phyloP scores from a whole-genome alignment of 768 basidiomycete genomes.

The Neoboletus brunneissimus region DNA sequence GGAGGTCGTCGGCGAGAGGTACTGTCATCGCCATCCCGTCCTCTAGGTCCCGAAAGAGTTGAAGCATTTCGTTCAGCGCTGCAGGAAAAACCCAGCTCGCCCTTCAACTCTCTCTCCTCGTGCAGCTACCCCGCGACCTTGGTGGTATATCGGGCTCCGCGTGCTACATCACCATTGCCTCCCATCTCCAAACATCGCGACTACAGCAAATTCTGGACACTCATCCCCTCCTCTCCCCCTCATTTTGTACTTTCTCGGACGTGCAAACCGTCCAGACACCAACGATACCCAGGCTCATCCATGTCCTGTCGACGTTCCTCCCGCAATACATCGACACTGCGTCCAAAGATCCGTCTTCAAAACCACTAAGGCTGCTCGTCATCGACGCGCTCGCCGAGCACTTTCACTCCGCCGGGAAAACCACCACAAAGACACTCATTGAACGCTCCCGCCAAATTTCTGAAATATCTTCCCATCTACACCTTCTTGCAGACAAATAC shows the following conservation, averaged over 20 bases:
- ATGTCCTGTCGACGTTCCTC: constrained; percentile 53
- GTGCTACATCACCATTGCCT: constrained; percentile 76
- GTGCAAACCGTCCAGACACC: constrained; percentile 62
- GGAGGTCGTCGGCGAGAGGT: constrained; percentile 92
- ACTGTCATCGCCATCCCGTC: constrained; percentile 4
- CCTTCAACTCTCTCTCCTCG: constrained; percentile 75
- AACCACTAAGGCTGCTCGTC: constrained; percentile 74
- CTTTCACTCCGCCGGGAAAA: constrained; percentile 64
- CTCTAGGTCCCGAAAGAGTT: constrained; percentile 1
- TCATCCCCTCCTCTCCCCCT: constrained; percentile 45
- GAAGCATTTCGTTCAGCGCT: constrained; percentile 50
- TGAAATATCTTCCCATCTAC: constrained; percentile 66
- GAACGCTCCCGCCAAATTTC: constrained; percentile 72
- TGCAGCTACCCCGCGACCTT: constrained; percentile 60
- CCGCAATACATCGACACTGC: constrained; percentile 47
- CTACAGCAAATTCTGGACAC: constrained; percentile 61
- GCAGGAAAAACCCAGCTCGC: constrained; percentile 94
- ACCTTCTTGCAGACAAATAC: constrained; percentile 61
- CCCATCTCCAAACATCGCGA: constrained; percentile 63
- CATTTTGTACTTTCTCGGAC: constrained; percentile 47
- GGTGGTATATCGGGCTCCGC: constrained; percentile 65
- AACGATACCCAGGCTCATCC: constrained; percentile 51
- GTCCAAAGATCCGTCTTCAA: constrained; percentile 31
- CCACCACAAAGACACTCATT: constrained; percentile 58
- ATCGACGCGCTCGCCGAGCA: constrained; percentile 89